Conservation (phyloP, 257 asterid genomes). For the Solanum tacnaense region DNA sequence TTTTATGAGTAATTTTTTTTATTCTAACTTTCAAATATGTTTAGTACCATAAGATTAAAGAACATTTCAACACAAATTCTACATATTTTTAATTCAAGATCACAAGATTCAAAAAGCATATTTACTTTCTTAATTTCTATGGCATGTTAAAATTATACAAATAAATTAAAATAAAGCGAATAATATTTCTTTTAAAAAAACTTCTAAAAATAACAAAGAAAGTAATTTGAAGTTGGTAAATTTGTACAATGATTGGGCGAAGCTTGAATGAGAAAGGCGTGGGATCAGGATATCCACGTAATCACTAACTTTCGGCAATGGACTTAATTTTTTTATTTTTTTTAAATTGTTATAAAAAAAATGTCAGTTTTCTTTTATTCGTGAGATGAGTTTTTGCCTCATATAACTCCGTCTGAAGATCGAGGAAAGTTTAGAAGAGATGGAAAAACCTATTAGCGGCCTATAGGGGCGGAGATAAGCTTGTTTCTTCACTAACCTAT, state of each 20-base stretch:
- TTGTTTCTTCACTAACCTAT: neutral
- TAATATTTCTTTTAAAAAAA: neutral
- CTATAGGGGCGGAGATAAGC: accelerated
- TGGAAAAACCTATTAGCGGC: accelerated
- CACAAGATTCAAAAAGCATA: too few relatives aligned
- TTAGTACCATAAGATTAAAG: too few relatives aligned
- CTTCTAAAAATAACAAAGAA: too few relatives aligned
- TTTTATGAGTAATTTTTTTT: too few relatives aligned
- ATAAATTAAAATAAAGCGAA: too few relatives aligned
- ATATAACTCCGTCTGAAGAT: too few relatives aligned
- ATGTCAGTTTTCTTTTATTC: neutral
- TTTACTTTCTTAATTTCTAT: too few relatives aligned
- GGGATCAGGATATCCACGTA: neutral
- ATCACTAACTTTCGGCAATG: constrained; percentile 49
- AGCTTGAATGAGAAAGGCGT: neutral
- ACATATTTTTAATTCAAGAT: too few relatives aligned
- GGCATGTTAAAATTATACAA: too few relatives aligned
- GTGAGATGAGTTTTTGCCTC: neutral
- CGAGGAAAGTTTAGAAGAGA: too few relatives aligned
- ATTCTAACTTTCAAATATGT: too few relatives aligned
- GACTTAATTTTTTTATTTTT: neutral
- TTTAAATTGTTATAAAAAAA: too few relatives aligned
- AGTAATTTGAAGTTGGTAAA: neutral
- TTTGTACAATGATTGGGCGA: neutral
- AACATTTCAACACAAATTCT: accelerated